phyloP scores from a whole-genome alignment of 2,329 filamentous ascomycete genomes.

The Ophiostoma ulmi region DNA sequence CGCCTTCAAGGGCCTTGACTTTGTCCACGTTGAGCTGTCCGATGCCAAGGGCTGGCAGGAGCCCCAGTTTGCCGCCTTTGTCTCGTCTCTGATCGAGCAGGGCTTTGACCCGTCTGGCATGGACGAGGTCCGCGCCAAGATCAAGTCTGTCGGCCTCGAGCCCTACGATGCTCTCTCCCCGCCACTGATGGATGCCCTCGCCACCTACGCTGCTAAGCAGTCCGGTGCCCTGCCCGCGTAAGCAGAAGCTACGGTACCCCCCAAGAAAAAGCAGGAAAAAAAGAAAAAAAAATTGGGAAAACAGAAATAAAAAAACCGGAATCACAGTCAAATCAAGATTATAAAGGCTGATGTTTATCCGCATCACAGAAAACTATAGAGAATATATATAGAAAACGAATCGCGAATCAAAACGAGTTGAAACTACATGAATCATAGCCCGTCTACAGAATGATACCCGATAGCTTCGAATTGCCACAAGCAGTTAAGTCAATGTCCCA shows the following conservation, averaged over 20 bases:
- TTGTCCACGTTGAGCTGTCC: slow-evolving; percentile 60
- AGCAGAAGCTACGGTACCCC: not conserved
- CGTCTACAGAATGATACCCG: not conserved
- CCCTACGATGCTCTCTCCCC: slow-evolving; percentile 60
- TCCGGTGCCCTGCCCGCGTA: slow-evolving; percentile 31
- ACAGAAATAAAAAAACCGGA: not conserved
- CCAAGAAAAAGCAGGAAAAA: not conserved
- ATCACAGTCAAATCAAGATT: not conserved
- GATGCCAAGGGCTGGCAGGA: slow-evolving; percentile 61
- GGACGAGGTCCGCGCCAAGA: slow-evolving; percentile 48
- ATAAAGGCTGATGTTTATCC: slow-evolving; percentile 7
- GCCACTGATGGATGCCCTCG: slow-evolving; percentile 57
- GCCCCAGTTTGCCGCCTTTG: slow-evolving; percentile 64
- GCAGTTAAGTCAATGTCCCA: not conserved
- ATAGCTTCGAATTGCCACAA: slow-evolving; percentile 12
- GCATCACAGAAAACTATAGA: slow-evolving; percentile 16
- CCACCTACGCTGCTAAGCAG: slow-evolving; percentile 52
- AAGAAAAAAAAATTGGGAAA: not conserved
- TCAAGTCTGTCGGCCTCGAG: slow-evolving; percentile 52
- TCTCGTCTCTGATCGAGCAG: slow-evolving; percentile 64
- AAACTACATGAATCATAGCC: not conserved
- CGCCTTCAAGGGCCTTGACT: slow-evolving; percentile 64
- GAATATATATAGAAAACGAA: not conserved
- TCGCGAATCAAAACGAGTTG: not conserved
- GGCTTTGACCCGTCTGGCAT: slow-evolving; percentile 54